Conservation (phyloP, 1,284 basidiomycete species). For the Anthracocystis panici-leucophaei region DNA sequence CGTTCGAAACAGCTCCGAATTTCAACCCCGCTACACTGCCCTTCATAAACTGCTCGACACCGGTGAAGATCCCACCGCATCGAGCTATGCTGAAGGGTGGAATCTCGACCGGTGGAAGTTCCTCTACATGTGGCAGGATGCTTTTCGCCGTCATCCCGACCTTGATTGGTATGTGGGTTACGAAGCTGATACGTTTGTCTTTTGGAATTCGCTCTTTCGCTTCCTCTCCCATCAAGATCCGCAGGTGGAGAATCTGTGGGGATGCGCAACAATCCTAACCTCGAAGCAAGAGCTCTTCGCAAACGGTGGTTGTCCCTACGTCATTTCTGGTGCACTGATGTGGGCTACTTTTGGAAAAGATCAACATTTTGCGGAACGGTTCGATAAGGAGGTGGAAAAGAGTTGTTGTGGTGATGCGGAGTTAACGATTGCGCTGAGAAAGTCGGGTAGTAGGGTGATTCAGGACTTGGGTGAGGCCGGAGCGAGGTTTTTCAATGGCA, state of each 20-base stretch:
- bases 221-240: conserved; percentile 24
- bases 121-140: conserved; percentile 48
- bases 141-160: conserved; percentile 17
- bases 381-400: conserved; percentile 17
- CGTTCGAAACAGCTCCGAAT: conserved; percentile 9
- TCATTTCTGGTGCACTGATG: conserved; percentile 44
- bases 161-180: conserved; percentile 47
- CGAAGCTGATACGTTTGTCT: conserved; percentile 39
- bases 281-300: conserved; percentile 31
- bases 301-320: conserved; percentile 37
- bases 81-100: conserved; percentile 22
- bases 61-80: background rate
- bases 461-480: conserved; percentile 17
- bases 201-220: conserved; percentile 37
- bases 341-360: conserved; percentile 29
- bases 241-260: conserved; percentile 20
- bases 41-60: conserved; percentile 14
- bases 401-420: conserved; percentile 49
- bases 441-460: conserved; percentile 14
- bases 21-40: conserved; percentile 20
- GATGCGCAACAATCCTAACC: conserved; percentile 20
- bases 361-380: conserved; percentile 18
- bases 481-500: conserved; percentile 20
- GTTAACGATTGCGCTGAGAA: conserved; percentile 32
- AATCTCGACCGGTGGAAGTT: conserved; percentile 45